Conservation (phyloP, 116 monocot genomes). For the Phalaenopsis hybrid region DNA sequence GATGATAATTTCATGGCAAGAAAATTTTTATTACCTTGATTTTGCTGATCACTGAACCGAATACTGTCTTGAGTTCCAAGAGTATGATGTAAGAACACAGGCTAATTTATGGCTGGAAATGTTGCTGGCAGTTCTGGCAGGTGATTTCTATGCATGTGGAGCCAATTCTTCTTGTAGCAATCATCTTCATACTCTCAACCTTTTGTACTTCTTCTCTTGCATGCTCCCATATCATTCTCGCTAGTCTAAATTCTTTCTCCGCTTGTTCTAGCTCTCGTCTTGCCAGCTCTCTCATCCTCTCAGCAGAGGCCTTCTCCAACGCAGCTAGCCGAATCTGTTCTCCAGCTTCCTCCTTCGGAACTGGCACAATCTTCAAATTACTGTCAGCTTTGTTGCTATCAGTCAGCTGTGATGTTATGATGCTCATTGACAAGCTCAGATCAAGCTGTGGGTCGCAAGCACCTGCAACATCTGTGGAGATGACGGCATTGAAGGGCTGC, state of each 20-base stretch:
- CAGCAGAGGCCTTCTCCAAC: conserved; percentile 48
- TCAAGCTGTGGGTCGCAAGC: conserved; percentile 20
- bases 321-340: conserved; percentile 51
- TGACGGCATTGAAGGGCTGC: conserved; percentile 9
- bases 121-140: conserved; percentile 50
- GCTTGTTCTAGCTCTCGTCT: conserved; percentile 57
- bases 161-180: conserved; percentile 36
- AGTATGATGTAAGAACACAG: not conserved
- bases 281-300: conserved; percentile 56
- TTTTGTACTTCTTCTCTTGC: conserved; percentile 59
- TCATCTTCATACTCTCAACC: conserved; percentile 66
- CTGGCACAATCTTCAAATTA: conserved; percentile 14
- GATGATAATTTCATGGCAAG: too few species aligned
- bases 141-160: conserved; percentile 54
- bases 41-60: not conserved
- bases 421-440: conserved; percentile 50
- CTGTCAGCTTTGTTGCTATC: conserved; percentile 12
- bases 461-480: too few species aligned
- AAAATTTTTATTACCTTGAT: not conserved
- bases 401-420: conserved; percentile 10
- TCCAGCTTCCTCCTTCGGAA: conserved; percentile 34
- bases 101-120: conserved; percentile 31
- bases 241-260: conserved; percentile 52
- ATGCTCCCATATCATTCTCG: conserved; percentile 51
- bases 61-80: not conserved